phyloP scores from a whole-genome alignment of 2,329 filamentous ascomycete species.

The Colletotrichum costaricense region DNA sequence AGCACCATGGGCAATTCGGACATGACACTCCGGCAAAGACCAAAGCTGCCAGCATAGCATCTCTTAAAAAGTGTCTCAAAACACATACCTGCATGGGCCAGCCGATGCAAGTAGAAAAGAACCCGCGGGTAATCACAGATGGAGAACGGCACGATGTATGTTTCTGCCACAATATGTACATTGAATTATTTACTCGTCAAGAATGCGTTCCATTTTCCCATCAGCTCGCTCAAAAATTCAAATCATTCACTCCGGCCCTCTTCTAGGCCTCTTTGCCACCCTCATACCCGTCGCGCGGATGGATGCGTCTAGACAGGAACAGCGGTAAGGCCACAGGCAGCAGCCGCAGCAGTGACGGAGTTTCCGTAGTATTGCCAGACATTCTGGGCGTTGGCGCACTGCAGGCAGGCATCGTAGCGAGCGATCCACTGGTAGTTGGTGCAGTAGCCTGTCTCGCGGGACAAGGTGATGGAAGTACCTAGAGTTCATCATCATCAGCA shows the following conservation, averaged over 20 bases:
- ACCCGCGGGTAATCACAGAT: no score
- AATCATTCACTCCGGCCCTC: background rate
- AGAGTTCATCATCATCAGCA: background rate
- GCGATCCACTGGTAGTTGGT: constrained; percentile 39
- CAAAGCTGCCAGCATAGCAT: no score
- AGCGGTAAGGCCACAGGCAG: constrained; percentile 45
- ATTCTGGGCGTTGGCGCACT: constrained; percentile 54
- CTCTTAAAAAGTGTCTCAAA: no score
- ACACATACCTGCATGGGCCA: no score
- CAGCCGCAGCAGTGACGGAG: constrained; percentile 49
- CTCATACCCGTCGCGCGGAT: background rate
- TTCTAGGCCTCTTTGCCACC: background rate
- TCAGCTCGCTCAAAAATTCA: background rate
- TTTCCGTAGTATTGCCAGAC: constrained; percentile 58
- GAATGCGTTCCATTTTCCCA: background rate
- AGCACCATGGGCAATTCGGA: no score
- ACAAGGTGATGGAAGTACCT: constrained; percentile 49
- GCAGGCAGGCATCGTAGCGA: constrained; percentile 51
- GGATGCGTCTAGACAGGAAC: background rate
- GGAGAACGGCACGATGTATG: no score
- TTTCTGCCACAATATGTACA: background rate
- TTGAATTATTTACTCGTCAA: background rate
- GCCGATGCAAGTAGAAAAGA: no score
- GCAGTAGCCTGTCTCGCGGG: constrained; percentile 46
- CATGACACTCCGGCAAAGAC: no score